Evolutionary conservation across 2,329 filamentous ascomycete genomes (phyloP).

Genomic region (Pseudohalonectria lignicola): DNA sequence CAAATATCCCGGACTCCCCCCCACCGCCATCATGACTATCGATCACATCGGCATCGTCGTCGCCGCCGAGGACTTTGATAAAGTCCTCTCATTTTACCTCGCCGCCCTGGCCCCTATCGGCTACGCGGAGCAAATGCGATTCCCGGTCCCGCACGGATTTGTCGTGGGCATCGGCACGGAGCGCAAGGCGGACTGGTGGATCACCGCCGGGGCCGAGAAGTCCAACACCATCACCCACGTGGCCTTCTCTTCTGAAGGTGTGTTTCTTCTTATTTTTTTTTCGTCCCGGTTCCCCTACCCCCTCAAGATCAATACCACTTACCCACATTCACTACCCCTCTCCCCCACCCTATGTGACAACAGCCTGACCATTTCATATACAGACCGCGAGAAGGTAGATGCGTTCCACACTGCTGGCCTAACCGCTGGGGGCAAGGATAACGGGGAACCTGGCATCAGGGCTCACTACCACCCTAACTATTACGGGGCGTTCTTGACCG

Average conservation of each 20-base stretch:
- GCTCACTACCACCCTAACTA: constrained; percentile 32
- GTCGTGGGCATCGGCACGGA: constrained; percentile 1
- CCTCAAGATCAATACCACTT: too few species aligned
- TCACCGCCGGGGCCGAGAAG: background rate
- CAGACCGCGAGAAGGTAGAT: constrained; percentile 29
- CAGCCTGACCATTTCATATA: too few species aligned
- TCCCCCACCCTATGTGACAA: too few species aligned
- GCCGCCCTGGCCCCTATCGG: constrained; percentile 4
- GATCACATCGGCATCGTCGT: constrained; percentile 3
- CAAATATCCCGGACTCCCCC: too few species aligned
- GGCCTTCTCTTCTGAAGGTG: background rate
- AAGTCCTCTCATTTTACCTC: constrained; percentile 3
- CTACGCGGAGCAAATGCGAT: constrained; percentile 3
- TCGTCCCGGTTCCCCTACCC: too few species aligned
- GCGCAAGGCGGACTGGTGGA: constrained; percentile 3
- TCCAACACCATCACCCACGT: constrained; percentile 1
- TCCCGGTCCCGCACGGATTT: background rate
- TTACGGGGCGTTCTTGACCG: constrained; percentile 38
- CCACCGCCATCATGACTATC: constrained; percentile 4
- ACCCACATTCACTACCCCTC: too few species aligned
- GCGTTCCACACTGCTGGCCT: constrained; percentile 31
- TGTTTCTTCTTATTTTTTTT: background rate
- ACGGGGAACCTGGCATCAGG: constrained; percentile 34
- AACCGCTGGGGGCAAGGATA: constrained; percentile 31
- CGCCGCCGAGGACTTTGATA: background rate